A percentile compares a stretch with the other conserved stretches of the same genome.
These are phyloP conservation scores for Mrakia frigida DNA, from an alignment of 768 basidiomycete genomes.

Conservation along the genomic window DNA sequence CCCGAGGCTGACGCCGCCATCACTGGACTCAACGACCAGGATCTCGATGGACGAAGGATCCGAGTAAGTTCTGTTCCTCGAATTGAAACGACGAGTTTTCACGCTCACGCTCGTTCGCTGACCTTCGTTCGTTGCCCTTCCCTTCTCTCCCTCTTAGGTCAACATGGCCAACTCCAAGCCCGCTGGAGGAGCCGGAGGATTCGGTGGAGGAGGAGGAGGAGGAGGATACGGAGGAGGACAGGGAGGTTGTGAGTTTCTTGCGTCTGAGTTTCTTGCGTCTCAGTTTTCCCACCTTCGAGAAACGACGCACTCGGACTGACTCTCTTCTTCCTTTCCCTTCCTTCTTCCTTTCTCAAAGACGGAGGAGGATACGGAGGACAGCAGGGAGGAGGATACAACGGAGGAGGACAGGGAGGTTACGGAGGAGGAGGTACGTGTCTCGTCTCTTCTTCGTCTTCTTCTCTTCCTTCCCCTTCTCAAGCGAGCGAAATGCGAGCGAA, in stretches of 20 bases:
- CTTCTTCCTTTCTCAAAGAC: background rate
- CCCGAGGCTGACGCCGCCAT: constrained; percentile 77
- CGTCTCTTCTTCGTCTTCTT: background rate
- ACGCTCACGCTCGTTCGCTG: background rate
- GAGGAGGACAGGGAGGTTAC: constrained; percentile 25
- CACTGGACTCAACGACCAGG: constrained; percentile 70
- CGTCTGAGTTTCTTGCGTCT: background rate
- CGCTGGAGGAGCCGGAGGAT: constrained; percentile 34
- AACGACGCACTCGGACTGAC: background rate
- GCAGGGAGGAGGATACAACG: constrained; percentile 7
- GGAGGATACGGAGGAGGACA: constrained; percentile 12
- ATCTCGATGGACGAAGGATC: constrained; percentile 87
- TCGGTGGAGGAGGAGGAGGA: constrained; percentile 27
- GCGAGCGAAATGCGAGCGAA: background rate
- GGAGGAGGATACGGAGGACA: constrained; percentile 34
- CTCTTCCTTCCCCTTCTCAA: background rate
- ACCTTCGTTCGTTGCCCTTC: too few relatives aligned
- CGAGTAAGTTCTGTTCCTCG: constrained; percentile 26
- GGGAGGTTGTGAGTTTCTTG: background rate
- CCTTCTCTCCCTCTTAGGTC: constrained; percentile 35
- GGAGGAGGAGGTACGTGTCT: constrained; percentile 21
- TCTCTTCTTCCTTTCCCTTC: background rate
- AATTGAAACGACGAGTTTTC: background rate
- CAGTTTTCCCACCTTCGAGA: background rate
- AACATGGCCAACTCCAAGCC: constrained; percentile 55